Conservation (phyloP, 2,329 filamentous ascomycete species). For the Fusarium virguliforme region DNA sequence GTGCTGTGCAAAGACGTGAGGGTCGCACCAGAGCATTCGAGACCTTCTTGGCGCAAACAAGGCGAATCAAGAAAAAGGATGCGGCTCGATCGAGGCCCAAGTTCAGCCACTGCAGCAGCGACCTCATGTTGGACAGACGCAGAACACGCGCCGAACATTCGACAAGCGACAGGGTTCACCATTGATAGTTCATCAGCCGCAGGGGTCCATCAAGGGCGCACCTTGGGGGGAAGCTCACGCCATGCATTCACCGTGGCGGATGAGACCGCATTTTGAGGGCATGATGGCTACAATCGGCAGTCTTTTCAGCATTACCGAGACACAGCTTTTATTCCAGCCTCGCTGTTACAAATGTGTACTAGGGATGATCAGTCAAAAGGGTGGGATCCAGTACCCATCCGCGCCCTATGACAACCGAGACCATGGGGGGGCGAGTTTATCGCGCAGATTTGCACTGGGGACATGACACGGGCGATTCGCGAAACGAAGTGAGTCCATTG, state of each 20-base stretch:
- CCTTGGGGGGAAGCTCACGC: conserved; percentile 2
- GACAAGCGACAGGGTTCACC: conserved; percentile 29
- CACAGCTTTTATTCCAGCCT: no score
- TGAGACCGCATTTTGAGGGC: conserved; percentile 5
- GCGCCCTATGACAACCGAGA: conserved; percentile 13
- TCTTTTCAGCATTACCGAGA: neutral
- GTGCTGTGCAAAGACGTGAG: conserved; percentile 29
- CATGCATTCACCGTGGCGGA: neutral
- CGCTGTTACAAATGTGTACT: neutral
- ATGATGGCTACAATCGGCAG: conserved; percentile 13
- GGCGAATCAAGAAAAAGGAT: conserved; percentile 32
- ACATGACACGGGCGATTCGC: conserved; percentile 36
- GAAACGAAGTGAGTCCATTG: conserved; percentile 25
- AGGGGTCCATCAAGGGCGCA: conserved; percentile 1
- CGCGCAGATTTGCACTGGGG: conserved; percentile 38
- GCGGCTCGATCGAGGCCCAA: conserved; percentile 9
- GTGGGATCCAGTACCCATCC: neutral
- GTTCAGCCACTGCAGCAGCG: conserved; percentile 4
- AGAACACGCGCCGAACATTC: conserved; percentile 48
- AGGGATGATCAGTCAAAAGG: conserved; percentile 3
- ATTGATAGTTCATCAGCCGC: neutral
- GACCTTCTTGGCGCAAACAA: conserved; percentile 37
- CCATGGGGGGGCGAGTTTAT: conserved; percentile 44
- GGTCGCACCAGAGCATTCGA: conserved; percentile 28
- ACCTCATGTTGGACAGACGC: conserved; percentile 18